Conservation (phyloP, 495 filamentous ascomycete genomes). For the Rusavskia elegans region DNA sequence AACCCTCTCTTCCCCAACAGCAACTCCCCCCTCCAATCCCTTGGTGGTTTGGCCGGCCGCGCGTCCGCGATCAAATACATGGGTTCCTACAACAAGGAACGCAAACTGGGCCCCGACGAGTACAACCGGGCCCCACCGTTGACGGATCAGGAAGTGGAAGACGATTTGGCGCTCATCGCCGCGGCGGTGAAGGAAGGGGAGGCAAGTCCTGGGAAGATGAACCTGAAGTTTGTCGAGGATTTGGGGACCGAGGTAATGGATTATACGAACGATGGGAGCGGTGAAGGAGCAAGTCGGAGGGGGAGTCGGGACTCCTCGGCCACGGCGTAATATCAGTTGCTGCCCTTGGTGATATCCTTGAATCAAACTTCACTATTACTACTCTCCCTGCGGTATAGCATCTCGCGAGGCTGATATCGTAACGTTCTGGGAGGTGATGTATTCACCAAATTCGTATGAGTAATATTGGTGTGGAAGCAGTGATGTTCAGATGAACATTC, state of each 20-base stretch:
- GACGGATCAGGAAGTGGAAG: conserved; percentile 9
- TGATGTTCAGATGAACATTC: too few species aligned
- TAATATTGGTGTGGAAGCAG: too few species aligned
- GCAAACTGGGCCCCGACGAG: conserved; percentile 5
- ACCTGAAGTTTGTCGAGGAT: conserved; percentile 1
- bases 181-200: conserved; percentile 11
- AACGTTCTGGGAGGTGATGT: too few species aligned
- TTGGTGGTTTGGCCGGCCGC: conserved; percentile 11
- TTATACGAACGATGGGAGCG: conserved; percentile 3
- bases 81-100: conserved; percentile 7
- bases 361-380: too few species aligned
- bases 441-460: too few species aligned
- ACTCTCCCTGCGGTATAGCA: too few species aligned
- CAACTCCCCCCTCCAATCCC: neutral
- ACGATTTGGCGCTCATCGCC: conserved; percentile 11
- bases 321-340: neutral
- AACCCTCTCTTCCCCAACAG: conserved; percentile 5
- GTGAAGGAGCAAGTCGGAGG: neutral
- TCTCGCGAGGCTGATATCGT: too few species aligned
- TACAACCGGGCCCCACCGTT: conserved; percentile 10
- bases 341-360: too few species aligned
- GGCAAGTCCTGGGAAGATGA: neutral
- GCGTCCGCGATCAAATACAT: conserved; percentile 4
- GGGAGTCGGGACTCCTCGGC: neutral
- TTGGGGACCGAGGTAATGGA: neutral